These are phyloP conservation scores for Viola odorata DNA, from an alignment of 345 rosid genomes.

Conservation along the genomic window DNA sequence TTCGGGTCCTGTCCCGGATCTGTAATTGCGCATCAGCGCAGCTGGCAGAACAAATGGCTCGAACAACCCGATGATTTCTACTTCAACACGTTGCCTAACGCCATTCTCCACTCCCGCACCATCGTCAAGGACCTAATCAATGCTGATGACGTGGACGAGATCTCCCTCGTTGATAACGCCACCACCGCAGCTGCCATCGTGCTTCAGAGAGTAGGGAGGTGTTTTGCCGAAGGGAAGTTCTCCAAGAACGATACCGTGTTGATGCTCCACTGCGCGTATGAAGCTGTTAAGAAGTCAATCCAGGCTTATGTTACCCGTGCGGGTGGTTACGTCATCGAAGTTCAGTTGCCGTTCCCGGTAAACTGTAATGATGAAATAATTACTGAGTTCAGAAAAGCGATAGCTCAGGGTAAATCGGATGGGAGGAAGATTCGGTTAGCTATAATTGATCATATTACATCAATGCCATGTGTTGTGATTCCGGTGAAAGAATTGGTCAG, in stretches of 20 bases:
- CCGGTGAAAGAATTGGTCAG: conserved; percentile 74
- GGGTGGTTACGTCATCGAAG: conserved; percentile 83
- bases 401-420: conserved; percentile 54
- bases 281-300: conserved; percentile 79
- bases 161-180: conserved; percentile 75
- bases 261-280: conserved; percentile 70
- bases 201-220: conserved; percentile 58
- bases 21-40: conserved; percentile 46
- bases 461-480: conserved; percentile 85
- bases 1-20: conserved; percentile 75
- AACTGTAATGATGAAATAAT: conserved; percentile 55
- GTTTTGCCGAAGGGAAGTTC: conserved; percentile 52
- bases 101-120: conserved; percentile 48
- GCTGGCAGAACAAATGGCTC: conserved; percentile 62
- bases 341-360: conserved; percentile 78
- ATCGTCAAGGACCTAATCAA: conserved; percentile 52
- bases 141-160: conserved; percentile 62
- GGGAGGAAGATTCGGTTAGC: conserved; percentile 77
- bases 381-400: conserved; percentile 46
- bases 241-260: conserved; percentile 43
- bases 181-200: conserved; percentile 81
- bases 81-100: conserved; percentile 55
- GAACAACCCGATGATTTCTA: conserved; percentile 74
- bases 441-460: conserved; percentile 86
- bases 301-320: conserved; percentile 83